These are phyloP conservation scores for Acarospora socialis DNA, from an alignment of 2,329 filamentous ascomycete genomes.

Conservation along the genomic window DNA sequence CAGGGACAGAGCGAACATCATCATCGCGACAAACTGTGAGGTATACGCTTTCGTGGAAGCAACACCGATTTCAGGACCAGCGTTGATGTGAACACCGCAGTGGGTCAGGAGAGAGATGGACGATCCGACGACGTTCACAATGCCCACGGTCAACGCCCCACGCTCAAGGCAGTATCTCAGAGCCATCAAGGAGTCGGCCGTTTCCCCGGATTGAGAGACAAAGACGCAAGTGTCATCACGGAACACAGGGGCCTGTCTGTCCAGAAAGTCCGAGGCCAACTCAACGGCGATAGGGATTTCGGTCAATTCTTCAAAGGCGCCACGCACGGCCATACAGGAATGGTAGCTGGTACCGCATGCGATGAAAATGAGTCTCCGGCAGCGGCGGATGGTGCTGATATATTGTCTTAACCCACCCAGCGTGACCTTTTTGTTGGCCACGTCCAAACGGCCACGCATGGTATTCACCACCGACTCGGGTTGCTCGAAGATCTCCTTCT, in stretches of 20 bases:
- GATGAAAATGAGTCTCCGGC: slow-evolving; percentile 96
- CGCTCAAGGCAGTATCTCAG: slow-evolving; percentile 96
- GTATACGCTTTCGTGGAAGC: slow-evolving; percentile 99
- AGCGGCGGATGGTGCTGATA: slow-evolving; percentile 90
- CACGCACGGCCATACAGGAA: slow-evolving; percentile 98
- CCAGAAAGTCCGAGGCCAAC: slow-evolving; percentile 93
- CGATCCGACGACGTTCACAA: slow-evolving; percentile 96
- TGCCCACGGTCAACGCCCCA: slow-evolving; percentile 89
- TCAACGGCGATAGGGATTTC: slow-evolving; percentile 97
- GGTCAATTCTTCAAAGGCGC: slow-evolving; percentile 92
- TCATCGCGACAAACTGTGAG: slow-evolving; percentile 98
- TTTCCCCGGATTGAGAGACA: slow-evolving; percentile 97
- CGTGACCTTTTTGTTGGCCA: slow-evolving; percentile 85
- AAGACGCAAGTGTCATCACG: slow-evolving; percentile 98
- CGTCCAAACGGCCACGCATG: slow-evolving; percentile 95
- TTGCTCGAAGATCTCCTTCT: slow-evolving; percentile 99
- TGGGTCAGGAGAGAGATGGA: slow-evolving; percentile 98
- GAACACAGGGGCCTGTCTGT: slow-evolving; percentile 94
- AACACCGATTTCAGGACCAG: slow-evolving; percentile 95
- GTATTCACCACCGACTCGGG: slow-evolving; percentile 99
- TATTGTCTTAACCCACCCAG: slow-evolving; percentile 93
- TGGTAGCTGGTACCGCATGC: slow-evolving; percentile 97
- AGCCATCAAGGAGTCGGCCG: slow-evolving; percentile 92
- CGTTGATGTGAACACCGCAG: slow-evolving; percentile 99
- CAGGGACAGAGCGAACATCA: slow-evolving; percentile 96